A percentile compares a stretch with the other conserved stretches of the same genome.
Evolutionary conservation across 345 rosid species (phyloP).

Genomic region (Carallia brachiata): DNA sequence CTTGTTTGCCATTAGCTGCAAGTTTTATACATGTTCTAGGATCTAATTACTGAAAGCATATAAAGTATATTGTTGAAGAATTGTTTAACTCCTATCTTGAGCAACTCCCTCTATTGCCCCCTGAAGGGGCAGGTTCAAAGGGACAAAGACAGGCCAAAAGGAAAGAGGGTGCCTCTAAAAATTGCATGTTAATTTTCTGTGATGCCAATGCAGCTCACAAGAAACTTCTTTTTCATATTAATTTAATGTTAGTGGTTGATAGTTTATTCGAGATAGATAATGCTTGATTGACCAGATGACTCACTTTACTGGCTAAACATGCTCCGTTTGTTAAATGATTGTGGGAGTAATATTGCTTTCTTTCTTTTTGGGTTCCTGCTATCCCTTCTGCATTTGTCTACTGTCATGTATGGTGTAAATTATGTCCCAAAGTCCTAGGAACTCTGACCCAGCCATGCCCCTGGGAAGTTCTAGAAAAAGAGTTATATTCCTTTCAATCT

Average conservation of each 20-base stretch:
- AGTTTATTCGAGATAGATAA: neutral
- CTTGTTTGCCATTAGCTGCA: neutral
- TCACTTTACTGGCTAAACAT: neutral
- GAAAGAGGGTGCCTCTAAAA: neutral
- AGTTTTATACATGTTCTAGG: neutral
- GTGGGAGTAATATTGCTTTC: neutral
- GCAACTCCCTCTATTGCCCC: slow-evolving; percentile 5
- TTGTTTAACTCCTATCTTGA: neutral
- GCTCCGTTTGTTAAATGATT: neutral
- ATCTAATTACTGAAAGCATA: neutral
- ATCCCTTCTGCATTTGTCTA: neutral
- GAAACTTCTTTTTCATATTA: neutral
- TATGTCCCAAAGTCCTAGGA: slow-evolving; percentile 18
- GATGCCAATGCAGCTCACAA: neutral
- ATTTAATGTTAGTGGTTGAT: neutral
- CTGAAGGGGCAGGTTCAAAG: slow-evolving; percentile 13
- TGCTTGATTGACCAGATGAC: neutral
- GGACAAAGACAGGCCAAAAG: neutral
- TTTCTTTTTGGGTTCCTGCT: neutral
- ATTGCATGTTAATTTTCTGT: neutral
- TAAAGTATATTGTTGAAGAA: neutral
- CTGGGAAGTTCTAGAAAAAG: neutral
- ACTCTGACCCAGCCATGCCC: slow-evolving; percentile 5
- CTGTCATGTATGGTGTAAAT: slow-evolving; percentile 1
- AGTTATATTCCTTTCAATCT: neutral